phyloP scores from a whole-genome alignment of 116 monocot genomes.

The Dioscorea cayenensis region DNA sequence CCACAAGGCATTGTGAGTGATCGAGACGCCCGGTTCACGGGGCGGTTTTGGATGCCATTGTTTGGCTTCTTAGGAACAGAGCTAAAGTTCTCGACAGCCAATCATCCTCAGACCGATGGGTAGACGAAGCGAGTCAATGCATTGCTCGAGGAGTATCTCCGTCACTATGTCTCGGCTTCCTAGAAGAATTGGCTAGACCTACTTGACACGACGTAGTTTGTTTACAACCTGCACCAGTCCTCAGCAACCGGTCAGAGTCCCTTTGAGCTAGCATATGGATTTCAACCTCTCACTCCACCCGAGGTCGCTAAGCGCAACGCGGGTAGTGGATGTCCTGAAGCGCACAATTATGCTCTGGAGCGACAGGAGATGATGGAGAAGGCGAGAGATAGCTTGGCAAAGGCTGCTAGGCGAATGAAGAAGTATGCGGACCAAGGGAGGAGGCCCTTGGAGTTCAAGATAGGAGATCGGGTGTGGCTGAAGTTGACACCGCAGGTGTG shows the following conservation, averaged over 20 bases:
- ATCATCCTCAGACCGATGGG: too few species aligned
- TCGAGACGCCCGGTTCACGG: too few species aligned
- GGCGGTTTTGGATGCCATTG: too few species aligned
- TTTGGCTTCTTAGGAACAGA: too few species aligned
- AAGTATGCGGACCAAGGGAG: not conserved
- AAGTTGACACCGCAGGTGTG: too few species aligned
- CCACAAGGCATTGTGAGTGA: too few species aligned
- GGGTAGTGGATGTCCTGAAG: not conserved
- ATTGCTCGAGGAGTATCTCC: too few species aligned
- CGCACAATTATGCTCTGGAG: not conserved
- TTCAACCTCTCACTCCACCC: not conserved
- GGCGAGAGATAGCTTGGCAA: not conserved
- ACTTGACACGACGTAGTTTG: not conserved
- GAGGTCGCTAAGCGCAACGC: not conserved
- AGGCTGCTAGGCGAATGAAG: not conserved
- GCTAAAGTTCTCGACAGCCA: too few species aligned
- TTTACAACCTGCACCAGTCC: not conserved
- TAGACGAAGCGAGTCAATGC: too few species aligned
- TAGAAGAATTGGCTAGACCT: too few species aligned
- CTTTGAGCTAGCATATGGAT: not conserved
- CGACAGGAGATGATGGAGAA: not conserved
- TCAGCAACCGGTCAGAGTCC: not conserved
- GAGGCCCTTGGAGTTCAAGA: not conserved
- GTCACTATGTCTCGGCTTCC: too few species aligned
- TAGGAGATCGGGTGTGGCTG: not conserved